Base-by-base conservation (phyloP, 1,284 basidiomycete species). In the Apiotrichum sp. region DNA sequence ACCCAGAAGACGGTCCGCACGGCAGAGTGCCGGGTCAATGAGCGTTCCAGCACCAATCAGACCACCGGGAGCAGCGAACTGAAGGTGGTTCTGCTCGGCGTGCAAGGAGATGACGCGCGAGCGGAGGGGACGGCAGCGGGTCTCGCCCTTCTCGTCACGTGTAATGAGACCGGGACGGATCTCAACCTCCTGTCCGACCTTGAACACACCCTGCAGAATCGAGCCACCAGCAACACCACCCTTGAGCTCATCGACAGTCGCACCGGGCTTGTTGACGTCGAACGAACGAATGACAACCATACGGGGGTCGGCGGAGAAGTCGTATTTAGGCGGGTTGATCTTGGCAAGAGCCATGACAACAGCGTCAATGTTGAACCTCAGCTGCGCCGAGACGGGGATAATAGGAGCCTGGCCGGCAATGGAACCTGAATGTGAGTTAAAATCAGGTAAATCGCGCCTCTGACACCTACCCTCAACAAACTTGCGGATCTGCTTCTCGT, bases 231-330 rank as follows among this genome's bases (percentile, higher is more conserved):
- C 96, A 35, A 98, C 96, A 73, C 96, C 96, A 62, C 95, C 95
- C 78, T 96, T 95, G 58, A 98, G 83, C 60, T 98, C 95, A 66
- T 96, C 88, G 8, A 98, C 92, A 73, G 95, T 91, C 5, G 93
- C 86, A 73, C 95, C 95, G 10, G 95, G 95, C 79, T 97, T 98
- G 84, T 98, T 98, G 75, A 98, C 95, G 76, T 98, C 96, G 78
- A 98, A 98, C n/a, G 93, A 98, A 69, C 93, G 91, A 74, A 98
- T 98, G 72, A 98, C 93, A 69, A 98, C 98, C 64, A 98, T 85
- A 48, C 87, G 85, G 0, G 95, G 92, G 64, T 90, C 85, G 44
- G 92, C 87, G 40, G 85, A 82, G 76, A 98, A 98, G 80, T 98
- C 88, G 62, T 95, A 89, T 40, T 87, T 79, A 41, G 95, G 95